These are phyloP conservation scores for Cryptosporidium baileyi DNA, from an alignment of 169 alveolate genomes.

Conservation along the genomic window DNA sequence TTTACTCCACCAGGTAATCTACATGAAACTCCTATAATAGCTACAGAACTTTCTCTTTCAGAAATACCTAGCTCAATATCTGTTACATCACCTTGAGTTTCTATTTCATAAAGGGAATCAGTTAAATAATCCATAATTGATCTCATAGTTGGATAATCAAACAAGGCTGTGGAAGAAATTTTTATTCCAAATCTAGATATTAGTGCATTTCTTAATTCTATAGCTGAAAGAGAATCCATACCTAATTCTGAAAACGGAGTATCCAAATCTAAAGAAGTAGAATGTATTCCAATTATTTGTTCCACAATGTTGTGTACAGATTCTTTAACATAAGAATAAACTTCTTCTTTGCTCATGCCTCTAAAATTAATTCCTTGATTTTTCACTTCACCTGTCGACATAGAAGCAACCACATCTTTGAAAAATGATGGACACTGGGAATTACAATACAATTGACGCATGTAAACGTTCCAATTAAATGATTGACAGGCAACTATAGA, in stretches of 20 bases:
- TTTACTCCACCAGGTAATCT: constrained; percentile 70
- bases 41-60: constrained; percentile 14
- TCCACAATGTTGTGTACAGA: neutral
- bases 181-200: constrained; percentile 71
- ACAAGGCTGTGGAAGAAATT: constrained; percentile 74
- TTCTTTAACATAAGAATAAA: neutral
- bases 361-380: neutral
- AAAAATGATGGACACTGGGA: neutral
- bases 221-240: constrained; percentile 76
- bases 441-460: neutral
- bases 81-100: neutral
- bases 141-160: constrained; percentile 74
- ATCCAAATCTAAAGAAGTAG: neutral
- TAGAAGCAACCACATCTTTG: neutral
- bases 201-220: constrained; percentile 73
- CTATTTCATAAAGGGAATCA: neutral
- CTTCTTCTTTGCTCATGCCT: neutral
- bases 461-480: constrained; percentile 71
- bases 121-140: constrained; percentile 67
- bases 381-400: too few species aligned
- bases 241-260: constrained; percentile 76
- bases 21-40: constrained; percentile 71
- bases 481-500: constrained; percentile 74
- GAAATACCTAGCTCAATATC: neutral
- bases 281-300: neutral